phyloP scores from a whole-genome alignment of 2,329 filamentous ascomycete genomes.

The Aspergillus amoenus region DNA sequence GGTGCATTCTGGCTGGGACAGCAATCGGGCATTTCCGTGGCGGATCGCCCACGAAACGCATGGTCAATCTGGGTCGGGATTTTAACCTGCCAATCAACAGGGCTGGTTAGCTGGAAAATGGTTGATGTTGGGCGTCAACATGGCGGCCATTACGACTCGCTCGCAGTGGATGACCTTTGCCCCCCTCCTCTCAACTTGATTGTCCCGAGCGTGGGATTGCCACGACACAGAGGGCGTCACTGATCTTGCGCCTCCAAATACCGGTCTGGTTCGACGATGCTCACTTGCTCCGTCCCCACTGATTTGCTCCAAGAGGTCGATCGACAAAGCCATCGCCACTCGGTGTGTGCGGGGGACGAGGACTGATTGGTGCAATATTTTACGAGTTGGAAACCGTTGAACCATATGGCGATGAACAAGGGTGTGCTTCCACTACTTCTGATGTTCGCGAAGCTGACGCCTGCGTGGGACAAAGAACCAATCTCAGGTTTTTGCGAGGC shows the following conservation, averaged over 20 bases:
- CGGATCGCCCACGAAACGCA: slow-evolving; percentile 28
- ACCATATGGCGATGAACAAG: slow-evolving; percentile 11
- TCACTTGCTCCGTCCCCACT: slow-evolving; percentile 1
- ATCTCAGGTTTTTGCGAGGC: not conserved
- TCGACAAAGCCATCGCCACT: slow-evolving; percentile 28
- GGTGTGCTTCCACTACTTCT: slow-evolving; percentile 12
- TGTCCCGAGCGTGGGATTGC: slow-evolving; percentile 1
- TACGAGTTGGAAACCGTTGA: slow-evolving; percentile 22
- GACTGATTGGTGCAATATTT: slow-evolving; percentile 31
- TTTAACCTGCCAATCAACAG: slow-evolving; percentile 31
- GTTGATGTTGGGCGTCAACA: slow-evolving; percentile 25
- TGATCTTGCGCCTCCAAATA: not conserved
- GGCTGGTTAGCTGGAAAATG: slow-evolving; percentile 7
- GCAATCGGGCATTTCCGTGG: slow-evolving; percentile 33
- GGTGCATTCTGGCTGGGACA: slow-evolving; percentile 5
- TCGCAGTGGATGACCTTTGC: not conserved
- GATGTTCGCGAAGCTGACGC: not conserved
- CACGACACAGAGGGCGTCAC: slow-evolving; percentile 9
- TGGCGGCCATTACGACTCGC: slow-evolving; percentile 16
- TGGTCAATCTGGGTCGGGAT: slow-evolving; percentile 25
- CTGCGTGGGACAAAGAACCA: not conserved
- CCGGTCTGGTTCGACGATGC: not conserved
- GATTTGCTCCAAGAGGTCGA: slow-evolving; percentile 17
- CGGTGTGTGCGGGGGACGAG: slow-evolving; percentile 22
- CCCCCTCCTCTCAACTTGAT: slow-evolving; percentile 6